phyloP scores from a whole-genome alignment of 345 rosid species.

The Hibiscus syriacus region DNA sequence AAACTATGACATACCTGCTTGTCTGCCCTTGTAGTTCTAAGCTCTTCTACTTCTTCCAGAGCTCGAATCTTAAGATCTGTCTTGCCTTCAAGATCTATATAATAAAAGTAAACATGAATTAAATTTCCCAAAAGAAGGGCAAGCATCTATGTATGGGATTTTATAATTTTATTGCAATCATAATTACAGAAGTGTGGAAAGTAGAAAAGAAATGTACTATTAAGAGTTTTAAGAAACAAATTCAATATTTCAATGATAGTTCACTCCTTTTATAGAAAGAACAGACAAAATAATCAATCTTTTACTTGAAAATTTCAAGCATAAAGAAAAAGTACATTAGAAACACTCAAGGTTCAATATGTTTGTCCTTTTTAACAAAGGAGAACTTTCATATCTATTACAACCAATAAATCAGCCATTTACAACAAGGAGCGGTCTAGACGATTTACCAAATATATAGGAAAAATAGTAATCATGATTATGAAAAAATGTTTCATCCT shows the following conservation, averaged over 20 bases:
- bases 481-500: background rate
- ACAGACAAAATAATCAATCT: background rate
- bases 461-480: background rate
- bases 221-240: background rate
- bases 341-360: background rate
- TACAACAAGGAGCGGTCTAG: background rate
- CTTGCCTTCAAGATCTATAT: constrained; percentile 87
- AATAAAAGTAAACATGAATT: constrained; percentile 4
- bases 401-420: background rate
- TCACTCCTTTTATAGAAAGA: background rate
- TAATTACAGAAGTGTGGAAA: background rate
- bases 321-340: background rate
- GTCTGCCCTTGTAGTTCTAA: constrained; percentile 91
- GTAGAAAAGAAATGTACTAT: background rate
- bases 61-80: constrained; percentile 86
- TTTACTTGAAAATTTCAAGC: background rate
- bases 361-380: background rate
- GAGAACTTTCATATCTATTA: background rate
- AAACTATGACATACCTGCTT: constrained; percentile 51
- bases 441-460: background rate
- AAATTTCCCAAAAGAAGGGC: background rate
- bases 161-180: background rate
- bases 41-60: constrained; percentile 83
- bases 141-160: background rate
- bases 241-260: background rate